These are phyloP conservation scores for Neurospora terricola DNA, from an alignment of 495 filamentous ascomycete species.

Conservation along the genomic window DNA sequence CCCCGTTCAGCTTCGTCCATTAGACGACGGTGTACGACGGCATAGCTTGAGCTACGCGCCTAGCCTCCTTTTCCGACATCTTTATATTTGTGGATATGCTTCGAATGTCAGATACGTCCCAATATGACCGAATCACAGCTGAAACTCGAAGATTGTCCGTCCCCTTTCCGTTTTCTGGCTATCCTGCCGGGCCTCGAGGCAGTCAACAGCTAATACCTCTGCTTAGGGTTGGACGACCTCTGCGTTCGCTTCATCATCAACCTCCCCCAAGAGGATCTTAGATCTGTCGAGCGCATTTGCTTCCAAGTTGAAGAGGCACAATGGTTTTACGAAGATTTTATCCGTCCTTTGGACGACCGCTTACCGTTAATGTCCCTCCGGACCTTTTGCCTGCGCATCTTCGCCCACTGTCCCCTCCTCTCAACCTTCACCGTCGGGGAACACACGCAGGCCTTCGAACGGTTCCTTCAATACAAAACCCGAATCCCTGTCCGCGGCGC, in stretches of 20 bases:
- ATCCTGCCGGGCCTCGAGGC: not conserved
- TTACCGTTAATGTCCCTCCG: constrained; percentile 77
- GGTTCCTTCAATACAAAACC: constrained; percentile 89
- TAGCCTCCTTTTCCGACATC: not conserved
- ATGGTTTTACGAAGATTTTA: constrained; percentile 99
- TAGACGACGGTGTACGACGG: not conserved
- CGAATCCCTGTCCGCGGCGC: constrained; percentile 88
- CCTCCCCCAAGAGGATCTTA: constrained; percentile 79
- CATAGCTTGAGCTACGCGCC: not conserved
- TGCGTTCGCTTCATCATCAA: constrained; percentile 95
- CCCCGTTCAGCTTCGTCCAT: not conserved
- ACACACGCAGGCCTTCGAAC: constrained; percentile 70
- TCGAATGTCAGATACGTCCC: constrained; percentile 13
- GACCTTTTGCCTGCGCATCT: constrained; percentile 76
- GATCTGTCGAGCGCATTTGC: constrained; percentile 83
- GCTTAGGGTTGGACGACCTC: constrained; percentile 83
- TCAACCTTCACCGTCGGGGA: constrained; percentile 66
- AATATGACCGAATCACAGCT: constrained; percentile 72
- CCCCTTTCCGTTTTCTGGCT: not conserved
- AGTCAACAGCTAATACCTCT: constrained; percentile 18
- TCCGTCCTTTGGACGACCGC: constrained; percentile 76
- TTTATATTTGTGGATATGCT: constrained; percentile 21
- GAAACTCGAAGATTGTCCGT: constrained; percentile 81
- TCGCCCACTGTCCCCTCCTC: constrained; percentile 84
- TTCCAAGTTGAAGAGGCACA: constrained; percentile 98